Conservation (phyloP, 1,284 basidiomycete genomes). For the Coniferiporia sulphurascens region DNA sequence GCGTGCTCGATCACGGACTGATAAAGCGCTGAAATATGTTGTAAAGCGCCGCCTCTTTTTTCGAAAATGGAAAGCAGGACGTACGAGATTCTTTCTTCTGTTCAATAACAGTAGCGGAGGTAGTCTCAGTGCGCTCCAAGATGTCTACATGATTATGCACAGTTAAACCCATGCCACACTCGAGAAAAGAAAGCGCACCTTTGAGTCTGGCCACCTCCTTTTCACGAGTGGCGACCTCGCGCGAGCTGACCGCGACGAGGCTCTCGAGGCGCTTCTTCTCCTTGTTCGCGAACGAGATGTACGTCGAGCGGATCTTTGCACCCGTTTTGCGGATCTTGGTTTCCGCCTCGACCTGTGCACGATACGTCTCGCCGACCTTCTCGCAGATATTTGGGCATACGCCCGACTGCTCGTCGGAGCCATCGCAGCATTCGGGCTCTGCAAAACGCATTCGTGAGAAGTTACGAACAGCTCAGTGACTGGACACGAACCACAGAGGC, state of each 20-base stretch:
- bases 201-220: conserved; percentile 65
- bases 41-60: neutral
- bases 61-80: conserved; percentile 27
- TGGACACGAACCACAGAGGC: conserved; percentile 76
- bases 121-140: conserved; percentile 62
- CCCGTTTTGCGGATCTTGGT: conserved; percentile 81
- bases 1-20: conserved; percentile 70
- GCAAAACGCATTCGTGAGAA: conserved; percentile 7
- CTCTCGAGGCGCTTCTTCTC: conserved; percentile 79
- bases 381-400: conserved; percentile 79
- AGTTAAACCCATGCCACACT: conserved; percentile 10
- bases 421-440: conserved; percentile 96
- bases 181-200: conserved; percentile 37
- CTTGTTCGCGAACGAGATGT: conserved; percentile 82
- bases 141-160: conserved; percentile 43
- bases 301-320: conserved; percentile 84
- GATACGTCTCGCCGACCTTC: conserved; percentile 68
- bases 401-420: conserved; percentile 86
- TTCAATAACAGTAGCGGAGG: conserved; percentile 72
- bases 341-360: conserved; percentile 63
- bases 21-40: conserved; percentile 64
- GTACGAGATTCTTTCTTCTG: conserved; percentile 81
- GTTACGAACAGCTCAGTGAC: neutral
- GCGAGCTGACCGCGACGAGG: conserved; percentile 45
- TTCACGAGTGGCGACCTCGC: conserved; percentile 58